A percentile compares a stretch with the other conserved stretches of the same genome.
phyloP scores from a whole-genome alignment of 306 rosid species.

The Datisca glomerata region DNA sequence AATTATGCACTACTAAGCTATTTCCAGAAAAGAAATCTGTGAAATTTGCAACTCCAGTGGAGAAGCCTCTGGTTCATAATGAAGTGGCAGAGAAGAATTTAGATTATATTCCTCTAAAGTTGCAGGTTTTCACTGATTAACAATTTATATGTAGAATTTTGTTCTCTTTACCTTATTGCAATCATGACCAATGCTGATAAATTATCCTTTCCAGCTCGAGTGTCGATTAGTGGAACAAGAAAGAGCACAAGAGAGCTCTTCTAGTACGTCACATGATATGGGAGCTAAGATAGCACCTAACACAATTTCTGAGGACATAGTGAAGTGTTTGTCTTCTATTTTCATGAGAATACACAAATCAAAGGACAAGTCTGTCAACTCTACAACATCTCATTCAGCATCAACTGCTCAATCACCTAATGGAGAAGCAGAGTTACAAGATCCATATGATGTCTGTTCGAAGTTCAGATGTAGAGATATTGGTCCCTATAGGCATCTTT shows the following conservation, averaged over 20 bases:
- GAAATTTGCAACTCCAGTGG: conserved; percentile 32
- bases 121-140: conserved; percentile 29
- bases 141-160: conserved; percentile 9
- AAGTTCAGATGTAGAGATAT: conserved; percentile 39
- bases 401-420: conserved; percentile 17
- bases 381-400: conserved; percentile 15
- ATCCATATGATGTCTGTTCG: conserved; percentile 57
- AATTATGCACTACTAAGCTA: conserved; percentile 30
- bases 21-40: conserved; percentile 49
- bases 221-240: conserved; percentile 43
- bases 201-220: conserved; percentile 45
- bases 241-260: conserved; percentile 35
- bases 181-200: no score
- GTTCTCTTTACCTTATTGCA: conserved; percentile 5
- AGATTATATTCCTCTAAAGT: conserved; percentile 32
- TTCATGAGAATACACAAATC: conserved; percentile 41
- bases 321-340: conserved; percentile 58
- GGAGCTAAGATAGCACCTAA: conserved; percentile 48
- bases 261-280: conserved; percentile 31
- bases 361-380: conserved; percentile 32
- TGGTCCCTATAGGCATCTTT: conserved; percentile 58
- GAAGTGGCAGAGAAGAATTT: conserved; percentile 33
- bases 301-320: conserved; percentile 62
- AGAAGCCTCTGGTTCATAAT: conserved; percentile 41
- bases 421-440: conserved; percentile 35